Percentiles rank a stretch among this genome's conserved stretches.
These are phyloP conservation scores for Cudoniella acicularis DNA, from an alignment of 495 filamentous ascomycete species.

Conservation along the genomic window DNA sequence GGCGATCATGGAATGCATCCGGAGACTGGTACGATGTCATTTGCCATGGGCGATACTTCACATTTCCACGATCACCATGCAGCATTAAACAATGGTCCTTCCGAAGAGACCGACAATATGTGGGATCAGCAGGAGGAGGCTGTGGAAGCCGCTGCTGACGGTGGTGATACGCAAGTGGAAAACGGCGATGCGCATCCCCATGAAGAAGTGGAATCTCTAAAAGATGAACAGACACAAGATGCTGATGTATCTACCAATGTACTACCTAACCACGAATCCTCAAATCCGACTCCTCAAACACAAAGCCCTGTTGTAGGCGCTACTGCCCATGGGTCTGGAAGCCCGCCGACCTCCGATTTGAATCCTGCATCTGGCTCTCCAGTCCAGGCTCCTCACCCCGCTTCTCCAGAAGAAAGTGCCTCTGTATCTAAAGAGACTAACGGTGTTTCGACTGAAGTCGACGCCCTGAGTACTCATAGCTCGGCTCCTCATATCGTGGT, in stretches of 20 bases:
- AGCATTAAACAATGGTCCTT: background rate
- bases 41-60: background rate
- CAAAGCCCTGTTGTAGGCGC: too few species aligned
- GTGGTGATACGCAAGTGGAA: background rate
- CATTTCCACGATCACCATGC: background rate
- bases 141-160: background rate
- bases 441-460: too few species aligned
- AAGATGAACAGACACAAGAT: background rate
- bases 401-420: too few species aligned
- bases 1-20: conserved; percentile 4
- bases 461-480: background rate
- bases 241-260: background rate
- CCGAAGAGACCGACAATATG: background rate
- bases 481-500: conserved; percentile 49
- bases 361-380: too few species aligned
- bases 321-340: too few species aligned
- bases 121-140: background rate
- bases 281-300: too few species aligned
- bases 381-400: conserved; percentile 20
- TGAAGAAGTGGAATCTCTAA: background rate
- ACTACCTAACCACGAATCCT: too few species aligned
- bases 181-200: background rate
- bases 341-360: too few species aligned
- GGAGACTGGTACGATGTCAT: conserved; percentile 1
- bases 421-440: too few species aligned